Base-by-base conservation (phyloP, 768 basidiomycete genomes). In the Termitomyces sp. region DNA sequence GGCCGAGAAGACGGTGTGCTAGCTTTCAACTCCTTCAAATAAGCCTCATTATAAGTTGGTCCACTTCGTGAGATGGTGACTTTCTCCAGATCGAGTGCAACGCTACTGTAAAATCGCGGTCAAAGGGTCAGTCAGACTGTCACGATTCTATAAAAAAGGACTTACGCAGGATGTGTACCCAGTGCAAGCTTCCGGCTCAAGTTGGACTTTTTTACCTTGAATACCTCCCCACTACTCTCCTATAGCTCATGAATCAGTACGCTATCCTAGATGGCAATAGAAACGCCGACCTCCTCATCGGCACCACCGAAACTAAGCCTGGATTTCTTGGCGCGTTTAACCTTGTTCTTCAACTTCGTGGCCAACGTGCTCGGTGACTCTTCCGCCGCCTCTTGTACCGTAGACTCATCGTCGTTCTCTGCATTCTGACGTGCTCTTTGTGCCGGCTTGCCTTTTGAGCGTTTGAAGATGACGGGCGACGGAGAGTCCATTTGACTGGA, bases 171-270 rank as follows among this genome's bases (percentile, higher is more conserved):
- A 66, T 79, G 78, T 45, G 73, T 77, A 14, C 81, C 80, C 41
- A 87, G 68, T 2, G 80, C 64, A 58, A 89, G 64, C 60, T 87
- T 88, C 58, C 75, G 73, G 63, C 90, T 92, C 43, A 93, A 73
- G 51, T 68, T 85, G 2, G 88, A 90, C 70, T 90, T 93, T 67
- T 91, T 93, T 17, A 93, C 73, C 72, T 88, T 77, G 66, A 93
- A 92, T 0, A 78, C 73, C 55, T 90, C 85, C 8, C 77, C 82
- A 38, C 77, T 78, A 11, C 74, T 77, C 62, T 79, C 79, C 84
- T 89, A 51, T 53, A 45, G 37, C 41, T 56, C 44, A 43, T 8
- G 45, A 38, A 69, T 76, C 61, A 72, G 71, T 58, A 66, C 62
- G 26, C 40, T 7, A 15, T 53, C 56, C 55, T 45, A 22, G 41